phyloP scores from a whole-genome alignment of 176 grass and related monocot species.

The Raddia guianensis region DNA sequence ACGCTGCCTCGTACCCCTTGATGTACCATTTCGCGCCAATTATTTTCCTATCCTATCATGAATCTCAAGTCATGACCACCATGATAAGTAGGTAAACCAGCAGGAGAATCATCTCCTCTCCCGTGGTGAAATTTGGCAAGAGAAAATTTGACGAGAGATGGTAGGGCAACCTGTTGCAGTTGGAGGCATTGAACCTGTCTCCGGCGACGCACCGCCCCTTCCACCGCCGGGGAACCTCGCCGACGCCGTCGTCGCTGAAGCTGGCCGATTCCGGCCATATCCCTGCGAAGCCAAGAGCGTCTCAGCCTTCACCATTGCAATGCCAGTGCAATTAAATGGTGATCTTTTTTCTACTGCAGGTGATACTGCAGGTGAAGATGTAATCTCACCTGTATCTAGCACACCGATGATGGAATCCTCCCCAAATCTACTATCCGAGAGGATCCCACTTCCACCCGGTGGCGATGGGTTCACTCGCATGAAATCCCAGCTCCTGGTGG shows the following conservation, averaged over 20 bases:
- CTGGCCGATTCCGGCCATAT: constrained; percentile 97
- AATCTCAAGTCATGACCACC: constrained; percentile 52
- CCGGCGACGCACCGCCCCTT: constrained; percentile 77
- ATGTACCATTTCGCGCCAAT: constrained; percentile 94
- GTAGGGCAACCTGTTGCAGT: constrained; percentile 80
- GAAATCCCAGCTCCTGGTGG: constrained; percentile 97
- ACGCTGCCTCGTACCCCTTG: constrained; percentile 90
- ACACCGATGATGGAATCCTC: constrained; percentile 84
- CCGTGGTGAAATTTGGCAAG: neutral
- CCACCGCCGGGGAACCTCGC: constrained; percentile 71
- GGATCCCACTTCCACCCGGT: constrained; percentile 44
- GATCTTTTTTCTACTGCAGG: neutral
- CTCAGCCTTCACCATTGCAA: constrained; percentile 5
- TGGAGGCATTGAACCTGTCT: constrained; percentile 77
- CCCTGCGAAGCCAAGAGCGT: constrained; percentile 51
- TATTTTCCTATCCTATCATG: constrained; percentile 95
- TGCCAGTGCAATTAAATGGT: constrained; percentile 1
- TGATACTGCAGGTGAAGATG: neutral
- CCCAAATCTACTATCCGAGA: constrained; percentile 65
- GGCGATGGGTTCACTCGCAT: constrained; percentile 58
- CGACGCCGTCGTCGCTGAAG: constrained; percentile 73
- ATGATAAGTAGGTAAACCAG: neutral
- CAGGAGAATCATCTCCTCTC: neutral
- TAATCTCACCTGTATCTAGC: constrained; percentile 72
- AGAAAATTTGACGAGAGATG: neutral